These are phyloP conservation scores for Paecilomyces niveus DNA, from an alignment of 2,329 filamentous ascomycete species.

Conservation along the genomic window DNA sequence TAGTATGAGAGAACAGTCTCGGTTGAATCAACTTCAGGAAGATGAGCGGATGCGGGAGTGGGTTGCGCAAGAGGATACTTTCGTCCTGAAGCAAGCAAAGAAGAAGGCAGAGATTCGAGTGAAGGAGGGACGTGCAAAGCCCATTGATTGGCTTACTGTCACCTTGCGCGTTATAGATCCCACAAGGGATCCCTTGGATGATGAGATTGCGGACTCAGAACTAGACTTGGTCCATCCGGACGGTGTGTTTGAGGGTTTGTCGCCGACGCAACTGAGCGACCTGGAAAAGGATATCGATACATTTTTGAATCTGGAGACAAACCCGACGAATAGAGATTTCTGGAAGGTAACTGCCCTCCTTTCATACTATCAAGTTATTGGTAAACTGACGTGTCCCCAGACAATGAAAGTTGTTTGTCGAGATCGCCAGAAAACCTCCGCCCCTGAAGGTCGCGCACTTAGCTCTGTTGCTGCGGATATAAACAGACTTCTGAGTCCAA, in stretches of 20 bases:
- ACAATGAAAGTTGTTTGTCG: slow-evolving; percentile 78
- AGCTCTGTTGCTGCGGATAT: slow-evolving; percentile 81
- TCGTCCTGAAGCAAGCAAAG: slow-evolving; percentile 93
- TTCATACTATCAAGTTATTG: neutral
- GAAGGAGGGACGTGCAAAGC: slow-evolving; percentile 79
- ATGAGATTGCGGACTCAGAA: slow-evolving; percentile 71
- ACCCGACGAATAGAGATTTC: slow-evolving; percentile 71
- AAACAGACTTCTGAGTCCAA: slow-evolving; percentile 77
- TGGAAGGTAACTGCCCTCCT: slow-evolving; percentile 56
- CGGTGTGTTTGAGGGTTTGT: slow-evolving; percentile 68
- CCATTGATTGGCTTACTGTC: slow-evolving; percentile 90
- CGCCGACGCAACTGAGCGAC: slow-evolving; percentile 60
- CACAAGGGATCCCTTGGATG: slow-evolving; percentile 70
- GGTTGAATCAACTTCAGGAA: slow-evolving; percentile 54
- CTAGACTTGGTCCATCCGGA: slow-evolving; percentile 74
- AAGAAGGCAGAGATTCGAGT: slow-evolving; percentile 96
- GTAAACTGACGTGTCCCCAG: slow-evolving; percentile 30
- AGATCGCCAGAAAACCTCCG: slow-evolving; percentile 61
- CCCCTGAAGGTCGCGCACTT: slow-evolving; percentile 65
- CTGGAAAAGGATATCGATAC: slow-evolving; percentile 75
- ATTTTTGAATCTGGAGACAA: slow-evolving; percentile 74
- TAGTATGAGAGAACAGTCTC: slow-evolving; percentile 38
- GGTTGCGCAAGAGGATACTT: slow-evolving; percentile 90
- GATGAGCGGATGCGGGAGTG: slow-evolving; percentile 75
- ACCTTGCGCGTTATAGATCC: slow-evolving; percentile 82